Base-by-base conservation (phyloP, 768 basidiomycete species). In the Phlebiopsis gigantea region DNA sequence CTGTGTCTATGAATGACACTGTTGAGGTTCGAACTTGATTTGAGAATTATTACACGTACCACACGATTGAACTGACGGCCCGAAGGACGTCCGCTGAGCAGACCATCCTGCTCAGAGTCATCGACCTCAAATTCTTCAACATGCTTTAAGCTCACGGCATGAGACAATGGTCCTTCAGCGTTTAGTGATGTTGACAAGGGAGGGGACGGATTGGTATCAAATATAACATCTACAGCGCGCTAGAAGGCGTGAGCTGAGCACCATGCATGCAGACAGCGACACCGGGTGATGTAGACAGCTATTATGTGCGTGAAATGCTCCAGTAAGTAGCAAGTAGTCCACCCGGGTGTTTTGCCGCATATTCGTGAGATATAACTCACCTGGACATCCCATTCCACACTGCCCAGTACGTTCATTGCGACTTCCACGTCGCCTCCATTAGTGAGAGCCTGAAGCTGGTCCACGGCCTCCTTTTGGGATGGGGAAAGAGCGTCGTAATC, bases 301-400 rank as follows among this genome's bases (percentile, higher is more conserved):
- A n/a, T n/a, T n/a, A n/a, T n/a, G n/a, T n/a, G n/a, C n/a, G n/a
- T n/a, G n/a, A n/a, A n/a, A n/a, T n/a, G n/a, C n/a, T n/a, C n/a
- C n/a, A n/a, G n/a, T n/a, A n/a, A n/a, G n/a, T n/a, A n/a, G n/a
- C n/a, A n/a, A n/a, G n/a, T n/a, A n/a, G n/a, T n/a, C n/a, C n/a
- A n/a, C n/a, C n/a, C n/a, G n/a, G 25, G 15, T 22, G 46, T 26
- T 26, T 5, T 24, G 48, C 29, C 12, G 29, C 29, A 26, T 48
- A 48, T 22, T 12, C 44, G 19, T 21, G 26, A 15, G 5, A 47
- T 22, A 26, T 7, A 22, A 61, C 77, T 61, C 53, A 85, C 87
- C 77, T 85, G 77, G 29, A 90, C 79, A 71, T 88, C 82, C 87
- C 87, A 90, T 48, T 77, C 78, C 8, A 86, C 84, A 56, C 78